phyloP scores from a whole-genome alignment of 495 filamentous ascomycete genomes.

The Chlorociboria aeruginascens region DNA sequence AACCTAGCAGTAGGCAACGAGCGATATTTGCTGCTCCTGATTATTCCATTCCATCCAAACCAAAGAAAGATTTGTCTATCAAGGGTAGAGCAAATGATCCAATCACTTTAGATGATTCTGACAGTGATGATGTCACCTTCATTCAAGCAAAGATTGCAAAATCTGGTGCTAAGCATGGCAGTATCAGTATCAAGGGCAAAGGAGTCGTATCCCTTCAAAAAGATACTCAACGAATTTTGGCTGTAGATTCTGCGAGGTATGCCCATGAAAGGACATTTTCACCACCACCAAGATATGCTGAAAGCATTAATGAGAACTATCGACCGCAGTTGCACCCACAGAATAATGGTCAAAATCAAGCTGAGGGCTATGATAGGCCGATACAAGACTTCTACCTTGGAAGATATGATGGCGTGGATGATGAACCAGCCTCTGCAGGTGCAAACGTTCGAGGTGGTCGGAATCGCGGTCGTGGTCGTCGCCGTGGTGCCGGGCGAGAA shows the following conservation, averaged over 20 bases:
- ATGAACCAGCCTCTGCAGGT: too few species aligned
- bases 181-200: background rate
- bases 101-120: constrained; percentile 17
- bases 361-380: too few species aligned
- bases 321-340: background rate
- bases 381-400: too few species aligned
- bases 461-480: background rate
- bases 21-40: constrained; percentile 13
- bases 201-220: background rate
- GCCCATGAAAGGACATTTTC: constrained; percentile 1
- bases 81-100: constrained; percentile 23
- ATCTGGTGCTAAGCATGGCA: constrained; percentile 13
- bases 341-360: too few species aligned
- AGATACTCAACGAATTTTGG: background rate
- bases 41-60: constrained; percentile 7
- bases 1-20: constrained; percentile 9
- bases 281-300: constrained; percentile 2
- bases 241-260: background rate
- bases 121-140: constrained; percentile 17
- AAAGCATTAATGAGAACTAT: background rate
- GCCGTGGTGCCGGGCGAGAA: background rate
- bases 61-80: constrained; percentile 13
- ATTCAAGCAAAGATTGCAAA: constrained; percentile 17
- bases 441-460: background rate
- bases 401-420: too few species aligned